Evolutionary conservation across 805 yeast genomes (phyloP), one percentile per base, ranked within the genome.

Genomic region (Sugiyamaella mastotermitis): DNA sequence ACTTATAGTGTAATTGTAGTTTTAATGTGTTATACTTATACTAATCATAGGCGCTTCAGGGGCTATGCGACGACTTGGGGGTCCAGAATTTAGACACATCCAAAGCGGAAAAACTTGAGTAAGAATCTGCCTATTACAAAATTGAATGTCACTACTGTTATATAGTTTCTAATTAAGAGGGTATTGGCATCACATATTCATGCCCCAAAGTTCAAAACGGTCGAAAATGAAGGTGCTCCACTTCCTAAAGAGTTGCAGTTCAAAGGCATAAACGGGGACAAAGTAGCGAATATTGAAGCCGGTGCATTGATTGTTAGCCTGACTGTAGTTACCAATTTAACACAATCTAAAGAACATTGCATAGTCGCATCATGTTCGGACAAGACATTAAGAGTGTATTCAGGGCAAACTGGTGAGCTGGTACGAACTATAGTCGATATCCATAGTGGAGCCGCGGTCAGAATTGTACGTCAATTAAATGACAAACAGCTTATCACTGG

Each of bases 401-500:
- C 30, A 27, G 6, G 23, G 30, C 16, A 16, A 5, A 8, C 14
- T 7, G 39, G 41, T n/a, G 15, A 35, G 7, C 23, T 40, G 18
- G 28, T 41, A 4, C 16, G 30, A 10, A 31, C 38, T 13, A 15
- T 41, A 10, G 13, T 18, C 13, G 26, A 34, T 2, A 23, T 43
- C 2, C 50, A 46, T 33, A 40, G 43, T 9, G 30, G 25, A 10
- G 25, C 48, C 2, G 42, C 48, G 10, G 32, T 41, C 9, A 31
- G 47, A 7, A 26, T 35, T 13, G 31, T 46, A 3, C 13, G 34
- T 4, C 24, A 23, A 13, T 16, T 65, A 7, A 43, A 47, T 4
- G 53, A 50, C 5, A 47, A 51, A 3, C 38, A 59, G 8, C 40
- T 72, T 0, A 39, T 69, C 5, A 53, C 70, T 10, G 69, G 72